Evolutionary conservation across 768 basidiomycete species (phyloP).

Genomic region (Pilatotrama ljubarskyi): DNA sequence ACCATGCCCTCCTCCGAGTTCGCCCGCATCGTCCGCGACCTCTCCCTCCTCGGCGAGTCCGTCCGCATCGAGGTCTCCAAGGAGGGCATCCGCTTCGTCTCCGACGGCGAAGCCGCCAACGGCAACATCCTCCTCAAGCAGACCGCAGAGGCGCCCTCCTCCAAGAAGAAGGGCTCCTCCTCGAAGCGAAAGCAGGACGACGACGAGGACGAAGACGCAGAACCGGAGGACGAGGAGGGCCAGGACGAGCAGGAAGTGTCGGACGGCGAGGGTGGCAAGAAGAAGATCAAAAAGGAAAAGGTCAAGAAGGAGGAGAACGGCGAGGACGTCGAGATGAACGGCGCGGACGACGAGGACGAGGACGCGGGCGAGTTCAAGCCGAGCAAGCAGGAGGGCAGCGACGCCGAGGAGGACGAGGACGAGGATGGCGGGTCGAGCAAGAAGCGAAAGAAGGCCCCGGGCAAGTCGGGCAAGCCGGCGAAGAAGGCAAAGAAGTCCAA

Average conservation of each 20-base stretch:
- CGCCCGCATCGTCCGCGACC: slow-evolving; percentile 88
- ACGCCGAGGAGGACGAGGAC: slow-evolving; percentile 38
- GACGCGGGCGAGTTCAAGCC: slow-evolving; percentile 44
- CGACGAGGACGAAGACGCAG: slow-evolving; percentile 46
- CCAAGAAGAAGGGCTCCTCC: slow-evolving; percentile 21
- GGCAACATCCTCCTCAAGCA: slow-evolving; percentile 84
- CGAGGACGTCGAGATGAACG: slow-evolving; percentile 36
- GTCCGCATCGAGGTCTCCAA: slow-evolving; percentile 96
- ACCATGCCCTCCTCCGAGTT: slow-evolving; percentile 88
- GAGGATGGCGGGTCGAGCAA: slow-evolving; percentile 40
- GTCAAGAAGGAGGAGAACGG: slow-evolving; percentile 54
- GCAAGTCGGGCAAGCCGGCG: slow-evolving; percentile 55
- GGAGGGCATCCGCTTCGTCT: slow-evolving; percentile 90
- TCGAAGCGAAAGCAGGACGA: slow-evolving; percentile 39
- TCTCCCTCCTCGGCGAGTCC: slow-evolving; percentile 86
- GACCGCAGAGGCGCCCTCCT: slow-evolving; percentile 47
- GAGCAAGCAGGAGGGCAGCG: slow-evolving; percentile 27
- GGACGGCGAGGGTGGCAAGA: slow-evolving; percentile 36
- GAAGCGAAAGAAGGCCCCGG: slow-evolving; percentile 63
- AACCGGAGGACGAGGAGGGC: slow-evolving; percentile 48
- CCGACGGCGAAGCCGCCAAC: slow-evolving; percentile 93
- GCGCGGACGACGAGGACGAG: slow-evolving; percentile 37
- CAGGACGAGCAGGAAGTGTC: slow-evolving; percentile 54
- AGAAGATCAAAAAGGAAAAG: slow-evolving; percentile 44
- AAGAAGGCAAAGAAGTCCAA: slow-evolving; percentile 58